Evolutionary conservation across 202 grass and related monocot genomes (phyloP).

Genomic region (Miscanthus sacchariflorus): DNA sequence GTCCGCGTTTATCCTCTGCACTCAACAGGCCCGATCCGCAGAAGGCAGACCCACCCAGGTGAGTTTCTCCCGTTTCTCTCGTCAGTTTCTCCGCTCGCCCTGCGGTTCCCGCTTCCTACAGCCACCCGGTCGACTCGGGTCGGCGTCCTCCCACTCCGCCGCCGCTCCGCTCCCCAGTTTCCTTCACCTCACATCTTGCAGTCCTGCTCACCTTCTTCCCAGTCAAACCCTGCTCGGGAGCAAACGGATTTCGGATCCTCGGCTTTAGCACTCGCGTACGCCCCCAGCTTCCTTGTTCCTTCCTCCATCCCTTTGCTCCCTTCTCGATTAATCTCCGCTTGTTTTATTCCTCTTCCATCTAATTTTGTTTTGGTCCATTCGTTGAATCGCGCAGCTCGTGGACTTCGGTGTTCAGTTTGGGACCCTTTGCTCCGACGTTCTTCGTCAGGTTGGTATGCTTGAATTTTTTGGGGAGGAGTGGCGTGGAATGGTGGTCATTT

Average conservation of each 20-base stretch:
- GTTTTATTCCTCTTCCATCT: background rate
- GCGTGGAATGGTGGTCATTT: background rate
- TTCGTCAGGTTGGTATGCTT: background rate
- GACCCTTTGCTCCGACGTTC: background rate
- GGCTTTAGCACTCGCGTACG: slow-evolving; percentile 32
- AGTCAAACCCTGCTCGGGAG: slow-evolving; percentile 40
- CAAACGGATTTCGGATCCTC: background rate
- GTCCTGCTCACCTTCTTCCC: background rate
- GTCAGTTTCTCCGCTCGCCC: slow-evolving; percentile 42
- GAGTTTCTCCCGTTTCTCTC: slow-evolving; percentile 24
- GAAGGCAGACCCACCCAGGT: slow-evolving; percentile 26
- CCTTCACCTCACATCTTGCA: background rate
- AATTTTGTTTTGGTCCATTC: background rate
- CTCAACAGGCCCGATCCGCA: slow-evolving; percentile 19
- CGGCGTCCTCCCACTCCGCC: slow-evolving; percentile 13
- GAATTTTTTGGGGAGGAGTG: background rate
- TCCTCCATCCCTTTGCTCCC: background rate
- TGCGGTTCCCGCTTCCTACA: slow-evolving; percentile 58
- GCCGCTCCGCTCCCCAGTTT: slow-evolving; percentile 14
- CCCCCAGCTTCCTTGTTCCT: background rate
- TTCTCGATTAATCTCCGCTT: background rate
- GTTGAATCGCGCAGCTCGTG: background rate
- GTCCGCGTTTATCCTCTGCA: background rate
- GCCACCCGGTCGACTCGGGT: background rate
- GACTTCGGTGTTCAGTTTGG: slow-evolving; percentile 15